Conservation (phyloP, 768 basidiomycete species). For the Tephrocybe sp. region DNA sequence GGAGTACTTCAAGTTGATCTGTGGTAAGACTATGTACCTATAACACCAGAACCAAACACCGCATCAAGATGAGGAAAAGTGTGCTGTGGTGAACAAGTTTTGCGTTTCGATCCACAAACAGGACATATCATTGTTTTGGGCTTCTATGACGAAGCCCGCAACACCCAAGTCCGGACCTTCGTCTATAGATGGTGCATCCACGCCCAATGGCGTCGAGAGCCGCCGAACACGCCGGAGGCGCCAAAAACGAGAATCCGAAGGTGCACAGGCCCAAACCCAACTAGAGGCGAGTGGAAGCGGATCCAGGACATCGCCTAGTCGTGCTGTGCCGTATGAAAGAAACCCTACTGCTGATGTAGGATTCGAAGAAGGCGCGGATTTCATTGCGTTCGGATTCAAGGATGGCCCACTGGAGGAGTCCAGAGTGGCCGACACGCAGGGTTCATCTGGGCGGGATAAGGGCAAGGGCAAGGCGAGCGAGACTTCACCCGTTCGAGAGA, state of each 20-base stretch:
- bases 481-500: constrained; percentile 3
- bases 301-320: background rate
- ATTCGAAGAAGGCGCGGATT: constrained; percentile 34
- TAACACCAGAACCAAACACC: constrained; percentile 7
- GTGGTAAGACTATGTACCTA: background rate
- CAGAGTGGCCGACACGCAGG: background rate
- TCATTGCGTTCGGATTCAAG: constrained; percentile 21
- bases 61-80: constrained; percentile 4
- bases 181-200: constrained; percentile 9
- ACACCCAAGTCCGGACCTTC: constrained; percentile 5
- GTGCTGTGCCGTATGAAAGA: background rate
- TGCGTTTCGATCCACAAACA: background rate
- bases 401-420: constrained; percentile 8
- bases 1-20: too few species aligned
- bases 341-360: background rate
- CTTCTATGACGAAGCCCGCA: constrained; percentile 4
- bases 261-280: background rate
- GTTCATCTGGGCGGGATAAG: constrained; percentile 5
- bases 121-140: too few species aligned
- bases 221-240: constrained; percentile 13
- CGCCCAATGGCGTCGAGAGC: constrained; percentile 1
- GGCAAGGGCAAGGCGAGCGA: constrained; percentile 17
- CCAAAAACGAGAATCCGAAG: constrained; percentile 15
- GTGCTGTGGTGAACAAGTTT: background rate
- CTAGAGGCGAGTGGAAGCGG: constrained; percentile 5